Percentiles rank a stretch among this genome's conserved stretches.
Evolutionary conservation across 2,329 filamentous ascomycete species (phyloP).

Genomic region (Fusarium sp.): DNA sequence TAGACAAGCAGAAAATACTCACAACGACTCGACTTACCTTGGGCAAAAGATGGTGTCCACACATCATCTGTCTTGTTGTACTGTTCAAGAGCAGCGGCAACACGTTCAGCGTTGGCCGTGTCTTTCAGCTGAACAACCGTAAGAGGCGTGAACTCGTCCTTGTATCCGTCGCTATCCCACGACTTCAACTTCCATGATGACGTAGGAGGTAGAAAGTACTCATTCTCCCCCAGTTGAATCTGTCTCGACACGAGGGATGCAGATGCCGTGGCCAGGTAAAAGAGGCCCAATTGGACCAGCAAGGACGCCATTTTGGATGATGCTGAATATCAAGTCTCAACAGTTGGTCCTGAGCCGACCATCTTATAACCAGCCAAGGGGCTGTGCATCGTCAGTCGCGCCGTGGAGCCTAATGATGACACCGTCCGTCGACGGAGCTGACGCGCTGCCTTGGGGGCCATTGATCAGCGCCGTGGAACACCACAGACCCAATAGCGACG

Average conservation of each 20-base stretch:
- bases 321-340: not conserved
- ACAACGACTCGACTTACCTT: not conserved
- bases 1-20: not conserved
- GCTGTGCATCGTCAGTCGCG: too few relatives aligned
- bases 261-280: conserved; percentile 1
- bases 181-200: conserved; percentile 20
- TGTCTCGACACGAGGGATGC: conserved; percentile 28
- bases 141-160: conserved; percentile 15
- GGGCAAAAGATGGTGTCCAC: conserved; percentile 11
- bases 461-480: too few relatives aligned
- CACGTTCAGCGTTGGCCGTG: not conserved
- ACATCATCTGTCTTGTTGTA: conserved; percentile 28
- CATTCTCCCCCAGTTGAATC: conserved; percentile 19
- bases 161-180: not conserved
- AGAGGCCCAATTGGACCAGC: not conserved
- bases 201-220: conserved; percentile 28
- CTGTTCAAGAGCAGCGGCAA: not conserved
- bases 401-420: too few relatives aligned
- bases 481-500: too few relatives aligned
- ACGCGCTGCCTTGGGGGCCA: too few relatives aligned
- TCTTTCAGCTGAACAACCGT: conserved; percentile 9
- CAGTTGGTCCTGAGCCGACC: not conserved
- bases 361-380: not conserved
- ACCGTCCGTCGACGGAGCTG: too few relatives aligned
- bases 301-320: conserved; percentile 11